Percentiles rank a stretch among this genome's conserved stretches.
These are phyloP conservation scores for Jamesozyma spencerorum DNA, from an alignment of 805 yeast genomes.

Conservation along the genomic window DNA sequence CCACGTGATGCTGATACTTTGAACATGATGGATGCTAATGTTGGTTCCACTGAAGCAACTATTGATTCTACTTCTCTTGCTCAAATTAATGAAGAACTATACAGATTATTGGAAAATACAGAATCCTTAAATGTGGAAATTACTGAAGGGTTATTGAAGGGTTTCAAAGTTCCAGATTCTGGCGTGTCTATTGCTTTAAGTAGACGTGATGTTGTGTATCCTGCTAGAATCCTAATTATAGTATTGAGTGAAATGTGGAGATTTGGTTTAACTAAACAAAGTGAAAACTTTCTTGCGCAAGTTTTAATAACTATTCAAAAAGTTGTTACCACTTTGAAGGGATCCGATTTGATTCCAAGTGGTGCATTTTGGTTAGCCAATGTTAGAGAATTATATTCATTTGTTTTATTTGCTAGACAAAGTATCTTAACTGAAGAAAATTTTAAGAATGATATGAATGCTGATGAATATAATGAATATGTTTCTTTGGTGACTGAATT, in stretches of 20 bases:
- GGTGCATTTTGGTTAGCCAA: conserved; percentile 98
- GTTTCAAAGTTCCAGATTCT: conserved; percentile 76
- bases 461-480: conserved; percentile 82
- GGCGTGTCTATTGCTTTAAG: conserved; percentile 76
- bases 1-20: background rate
- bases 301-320: conserved; percentile 80
- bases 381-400: conserved; percentile 89
- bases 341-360: conserved; percentile 77
- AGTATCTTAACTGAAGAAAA: conserved; percentile 82
- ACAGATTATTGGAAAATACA: conserved; percentile 61
- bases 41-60: conserved; percentile 10
- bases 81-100: conserved; percentile 67
- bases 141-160: conserved; percentile 76
- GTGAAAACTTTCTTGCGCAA: conserved; percentile 84
- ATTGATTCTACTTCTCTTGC: conserved; percentile 43
- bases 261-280: conserved; percentile 82
- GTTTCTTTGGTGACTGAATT: conserved; percentile 81
- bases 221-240: conserved; percentile 88
- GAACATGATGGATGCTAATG: background rate
- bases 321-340: conserved; percentile 68
- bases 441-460: conserved; percentile 74
- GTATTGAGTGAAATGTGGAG: conserved; percentile 97
- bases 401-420: conserved; percentile 86
- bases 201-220: conserved; percentile 87
- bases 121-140: conserved; percentile 70